A percentile compares a stretch with the other conserved stretches of the same genome.
Conservation (phyloP, 805 yeast genomes). For the Saccharomyces paradoxus region DNA sequence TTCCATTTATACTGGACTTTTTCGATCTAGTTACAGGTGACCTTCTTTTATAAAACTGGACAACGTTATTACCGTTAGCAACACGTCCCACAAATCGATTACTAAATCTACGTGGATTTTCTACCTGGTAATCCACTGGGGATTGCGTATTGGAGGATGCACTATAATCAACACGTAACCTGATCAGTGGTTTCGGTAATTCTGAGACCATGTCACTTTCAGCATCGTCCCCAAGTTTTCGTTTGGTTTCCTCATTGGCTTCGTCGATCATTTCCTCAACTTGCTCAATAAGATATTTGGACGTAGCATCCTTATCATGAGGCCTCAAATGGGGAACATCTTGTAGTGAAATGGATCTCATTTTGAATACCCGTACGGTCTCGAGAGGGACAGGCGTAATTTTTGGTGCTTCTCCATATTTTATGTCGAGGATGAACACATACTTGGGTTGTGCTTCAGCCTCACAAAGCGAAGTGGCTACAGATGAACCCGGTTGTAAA, state of each 20-base stretch:
- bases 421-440: constrained; percentile 63
- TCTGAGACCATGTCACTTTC: constrained; percentile 22
- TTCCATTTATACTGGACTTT: constrained; percentile 7
- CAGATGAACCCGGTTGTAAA: constrained; percentile 87
- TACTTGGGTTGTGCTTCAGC: constrained; percentile 74
- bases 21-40: constrained; percentile 14
- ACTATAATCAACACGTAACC: constrained; percentile 79
- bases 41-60: constrained; percentile 55
- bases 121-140: constrained; percentile 68
- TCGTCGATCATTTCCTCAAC: constrained; percentile 59
- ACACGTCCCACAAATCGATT: constrained; percentile 83
- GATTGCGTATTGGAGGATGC: constrained; percentile 35
- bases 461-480: constrained; percentile 82
- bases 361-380: constrained; percentile 74
- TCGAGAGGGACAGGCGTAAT: constrained; percentile 36
- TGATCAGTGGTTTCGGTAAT: constrained; percentile 72
- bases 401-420: constrained; percentile 48
- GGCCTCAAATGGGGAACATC: constrained; percentile 49
- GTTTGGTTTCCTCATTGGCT: constrained; percentile 46
- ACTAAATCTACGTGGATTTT: constrained; percentile 81
- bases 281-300: constrained; percentile 48
- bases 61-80: constrained; percentile 84
- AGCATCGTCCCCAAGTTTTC: constrained; percentile 18
- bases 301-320: constrained; percentile 53
- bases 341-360: constrained; percentile 54